These are phyloP conservation scores for Gaultheria prostrata DNA, from an alignment of 148 eudicot genomes.

Conservation along the genomic window DNA sequence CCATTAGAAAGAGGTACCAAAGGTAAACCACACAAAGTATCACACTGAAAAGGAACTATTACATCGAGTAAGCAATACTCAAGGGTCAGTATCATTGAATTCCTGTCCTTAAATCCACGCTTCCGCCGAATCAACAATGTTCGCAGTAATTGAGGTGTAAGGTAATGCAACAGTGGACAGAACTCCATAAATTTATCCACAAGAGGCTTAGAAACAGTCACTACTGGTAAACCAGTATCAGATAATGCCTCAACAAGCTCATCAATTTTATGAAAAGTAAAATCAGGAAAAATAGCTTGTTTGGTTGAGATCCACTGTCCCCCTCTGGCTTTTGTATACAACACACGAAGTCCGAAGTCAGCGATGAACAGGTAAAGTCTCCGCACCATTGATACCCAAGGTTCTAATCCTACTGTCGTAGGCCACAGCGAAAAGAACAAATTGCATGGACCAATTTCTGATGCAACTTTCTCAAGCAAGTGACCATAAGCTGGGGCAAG, in stretches of 20 bases:
- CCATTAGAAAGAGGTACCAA: slow-evolving; percentile 90
- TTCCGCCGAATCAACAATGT: slow-evolving; percentile 69
- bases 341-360: slow-evolving; percentile 73
- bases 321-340: slow-evolving; percentile 86
- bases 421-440: slow-evolving; percentile 90
- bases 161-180: slow-evolving; percentile 77
- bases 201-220: slow-evolving; percentile 53
- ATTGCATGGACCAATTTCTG: slow-evolving; percentile 77
- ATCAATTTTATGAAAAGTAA: slow-evolving; percentile 55
- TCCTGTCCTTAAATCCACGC: slow-evolving; percentile 71
- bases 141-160: slow-evolving; percentile 86
- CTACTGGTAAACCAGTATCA: slow-evolving; percentile 76
- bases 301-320: slow-evolving; percentile 95
- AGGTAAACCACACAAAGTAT: slow-evolving; percentile 74
- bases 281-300: slow-evolving; percentile 91
- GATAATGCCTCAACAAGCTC: slow-evolving; percentile 81
- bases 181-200: slow-evolving; percentile 79
- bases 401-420: slow-evolving; percentile 54
- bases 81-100: slow-evolving; percentile 69
- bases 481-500: slow-evolving; percentile 95
- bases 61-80: slow-evolving; percentile 88
- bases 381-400: slow-evolving; percentile 89
- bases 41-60: slow-evolving; percentile 46
- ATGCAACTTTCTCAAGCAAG: slow-evolving; percentile 79
- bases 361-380: slow-evolving; percentile 77